phyloP scores from a whole-genome alignment of 2,329 filamentous ascomycete species.

The Pyrenochaeta sp. region DNA sequence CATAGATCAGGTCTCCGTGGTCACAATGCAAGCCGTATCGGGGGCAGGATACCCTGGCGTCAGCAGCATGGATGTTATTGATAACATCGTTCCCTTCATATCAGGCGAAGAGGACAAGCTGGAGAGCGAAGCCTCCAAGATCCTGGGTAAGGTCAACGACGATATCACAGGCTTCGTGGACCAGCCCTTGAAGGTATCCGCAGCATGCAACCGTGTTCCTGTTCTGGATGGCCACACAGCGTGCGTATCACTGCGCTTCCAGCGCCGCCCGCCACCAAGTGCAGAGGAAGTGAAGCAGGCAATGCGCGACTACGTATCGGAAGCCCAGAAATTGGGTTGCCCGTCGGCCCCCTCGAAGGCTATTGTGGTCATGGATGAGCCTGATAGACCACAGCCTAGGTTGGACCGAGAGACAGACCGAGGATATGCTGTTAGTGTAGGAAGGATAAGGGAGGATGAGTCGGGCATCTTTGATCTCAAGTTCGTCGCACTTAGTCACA shows the following conservation, averaged over 20 bases:
- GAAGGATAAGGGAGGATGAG: slow-evolving; percentile 83
- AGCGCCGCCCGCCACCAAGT: slow-evolving; percentile 74
- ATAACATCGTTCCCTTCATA: slow-evolving; percentile 96
- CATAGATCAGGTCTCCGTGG: slow-evolving; percentile 78
- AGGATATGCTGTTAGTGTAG: slow-evolving; percentile 91
- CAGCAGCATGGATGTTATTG: slow-evolving; percentile 90
- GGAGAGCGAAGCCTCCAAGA: slow-evolving; percentile 93
- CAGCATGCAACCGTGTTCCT: slow-evolving; percentile 91
- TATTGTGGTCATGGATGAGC: slow-evolving; percentile 88
- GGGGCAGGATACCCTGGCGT: slow-evolving; percentile 92
- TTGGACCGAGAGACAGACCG: slow-evolving; percentile 84
- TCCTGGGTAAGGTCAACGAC: slow-evolving; percentile 77
- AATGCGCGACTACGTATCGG: slow-evolving; percentile 79
- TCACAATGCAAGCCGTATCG: slow-evolving; percentile 94
- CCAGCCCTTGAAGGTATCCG: slow-evolving; percentile 79
- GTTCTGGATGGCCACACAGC: slow-evolving; percentile 95
- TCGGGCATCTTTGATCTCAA: slow-evolving; percentile 92
- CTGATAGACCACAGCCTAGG: slow-evolving; percentile 88
- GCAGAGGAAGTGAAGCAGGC: slow-evolving; percentile 80
- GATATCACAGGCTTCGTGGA: slow-evolving; percentile 78
- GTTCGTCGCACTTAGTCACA: slow-evolving; percentile 92
- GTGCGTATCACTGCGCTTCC: slow-evolving; percentile 88
- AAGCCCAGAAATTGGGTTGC: slow-evolving; percentile 83
- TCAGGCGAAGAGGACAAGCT: slow-evolving; percentile 95
- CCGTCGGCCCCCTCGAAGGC: slow-evolving; percentile 82